A percentile compares a stretch with the other conserved stretches of the same genome.
phyloP scores from a whole-genome alignment of 192 early-diverging fungal species.

The Linnemannia hyalina region DNA sequence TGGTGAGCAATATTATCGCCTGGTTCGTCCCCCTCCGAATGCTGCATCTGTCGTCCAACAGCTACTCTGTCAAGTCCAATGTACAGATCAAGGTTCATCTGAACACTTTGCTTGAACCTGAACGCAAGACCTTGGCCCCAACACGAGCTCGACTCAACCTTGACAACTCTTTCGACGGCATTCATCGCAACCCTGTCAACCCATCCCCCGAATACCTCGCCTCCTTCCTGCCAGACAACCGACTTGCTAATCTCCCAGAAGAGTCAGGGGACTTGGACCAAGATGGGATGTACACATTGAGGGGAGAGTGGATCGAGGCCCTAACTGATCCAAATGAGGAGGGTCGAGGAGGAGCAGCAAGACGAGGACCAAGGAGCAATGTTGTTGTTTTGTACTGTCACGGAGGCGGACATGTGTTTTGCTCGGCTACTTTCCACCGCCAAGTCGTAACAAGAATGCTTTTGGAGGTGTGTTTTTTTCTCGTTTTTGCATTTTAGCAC shows the following conservation, averaged over 20 bases:
- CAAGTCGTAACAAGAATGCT: constrained; percentile 57
- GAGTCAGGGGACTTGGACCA: constrained; percentile 29
- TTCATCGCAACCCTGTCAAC: constrained; percentile 24
- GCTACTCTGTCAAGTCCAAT: constrained; percentile 19
- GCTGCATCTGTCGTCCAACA: constrained; percentile 14
- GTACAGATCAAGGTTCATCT: constrained; percentile 39
- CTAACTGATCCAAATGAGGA: constrained; percentile 23
- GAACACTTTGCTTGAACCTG: constrained; percentile 31
- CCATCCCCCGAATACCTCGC: constrained; percentile 28
- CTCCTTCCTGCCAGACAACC: constrained; percentile 27
- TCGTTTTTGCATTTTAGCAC: background rate
- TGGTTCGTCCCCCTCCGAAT: constrained; percentile 38
- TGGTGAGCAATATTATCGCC: constrained; percentile 41
- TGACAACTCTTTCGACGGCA: background rate
- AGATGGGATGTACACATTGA: constrained; percentile 41
- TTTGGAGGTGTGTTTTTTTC: constrained; percentile 51
- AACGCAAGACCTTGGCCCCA: constrained; percentile 16
- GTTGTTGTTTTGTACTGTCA: constrained; percentile 78
- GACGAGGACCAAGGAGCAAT: constrained; percentile 40
- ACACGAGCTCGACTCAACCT: constrained; percentile 21
- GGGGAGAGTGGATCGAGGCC: constrained; percentile 64
- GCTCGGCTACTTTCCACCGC: constrained; percentile 60
- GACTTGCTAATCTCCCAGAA: constrained; percentile 41
- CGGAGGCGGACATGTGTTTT: constrained; percentile 78
- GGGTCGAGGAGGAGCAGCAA: background rate